Percentiles rank a stretch among this genome's conserved stretches.
Conservation (phyloP, 2,329 filamentous ascomycete species). For the Monilinia fructicola region DNA sequence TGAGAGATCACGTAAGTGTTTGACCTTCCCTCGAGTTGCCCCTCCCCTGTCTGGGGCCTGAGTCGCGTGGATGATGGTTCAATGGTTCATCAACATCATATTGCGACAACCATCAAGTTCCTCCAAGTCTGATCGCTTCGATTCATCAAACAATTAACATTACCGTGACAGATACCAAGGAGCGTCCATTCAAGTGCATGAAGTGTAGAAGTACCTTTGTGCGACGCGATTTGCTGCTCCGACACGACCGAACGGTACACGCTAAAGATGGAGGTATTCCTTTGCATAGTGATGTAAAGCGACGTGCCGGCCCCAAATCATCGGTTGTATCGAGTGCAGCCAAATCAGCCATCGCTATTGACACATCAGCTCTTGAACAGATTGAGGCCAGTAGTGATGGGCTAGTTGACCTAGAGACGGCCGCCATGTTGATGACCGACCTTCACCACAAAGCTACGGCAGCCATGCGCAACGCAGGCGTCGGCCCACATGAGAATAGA, state of each 20-base stretch:
- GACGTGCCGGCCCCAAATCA: conserved; percentile 70
- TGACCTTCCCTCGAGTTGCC: conserved; percentile 19
- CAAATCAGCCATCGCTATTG: conserved; percentile 77
- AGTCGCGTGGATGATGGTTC: conserved; percentile 24
- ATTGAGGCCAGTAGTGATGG: conserved; percentile 88
- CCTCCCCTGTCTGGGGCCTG: conserved; percentile 29
- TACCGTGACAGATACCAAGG: conserved; percentile 78
- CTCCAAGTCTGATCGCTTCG: background rate
- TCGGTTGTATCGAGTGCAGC: conserved; percentile 62
- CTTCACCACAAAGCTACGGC: conserved; percentile 94
- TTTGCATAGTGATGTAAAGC: conserved; percentile 91
- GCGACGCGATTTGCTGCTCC: conserved; percentile 89
- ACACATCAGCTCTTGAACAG: conserved; percentile 84
- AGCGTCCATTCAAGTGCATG: conserved; percentile 96
- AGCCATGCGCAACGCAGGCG: conserved; percentile 59
- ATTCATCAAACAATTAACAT: conserved; percentile 24
- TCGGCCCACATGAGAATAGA: conserved; percentile 53
- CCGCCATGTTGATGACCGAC: conserved; percentile 97
- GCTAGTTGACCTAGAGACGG: conserved; percentile 93
- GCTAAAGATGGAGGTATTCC: conserved; percentile 96
- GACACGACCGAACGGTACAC: conserved; percentile 97
- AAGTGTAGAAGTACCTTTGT: conserved; percentile 99
- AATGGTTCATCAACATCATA: conserved; percentile 6
- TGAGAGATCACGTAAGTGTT: conserved; percentile 91
- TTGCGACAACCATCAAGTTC: conserved; percentile 13